Evolutionary conservation across 2,329 filamentous ascomycete genomes (phyloP), one percentile per base, ranked within the genome.

Genomic region (Clarireedia hainanense): DNA sequence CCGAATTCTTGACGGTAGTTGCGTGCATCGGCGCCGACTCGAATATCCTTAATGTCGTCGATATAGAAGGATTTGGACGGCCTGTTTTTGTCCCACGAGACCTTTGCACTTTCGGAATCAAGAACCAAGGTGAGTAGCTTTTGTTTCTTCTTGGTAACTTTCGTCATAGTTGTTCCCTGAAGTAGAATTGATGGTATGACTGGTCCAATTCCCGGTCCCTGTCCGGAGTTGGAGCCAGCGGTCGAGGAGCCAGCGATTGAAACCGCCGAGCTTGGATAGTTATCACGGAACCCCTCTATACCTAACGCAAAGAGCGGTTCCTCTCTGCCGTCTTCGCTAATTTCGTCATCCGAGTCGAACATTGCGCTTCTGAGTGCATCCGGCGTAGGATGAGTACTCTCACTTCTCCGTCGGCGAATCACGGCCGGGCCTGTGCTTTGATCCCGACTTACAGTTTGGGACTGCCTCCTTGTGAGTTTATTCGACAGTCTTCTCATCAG

Each of bases 31-130:
- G 81, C 80, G 17, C 89, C 91, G 36, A 85, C 83, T 60, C 91
- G 85, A 48, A 97, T 91, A 67, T 96, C 91, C 66, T 89, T 87
- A 65, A 99, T 92, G 69, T 97, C 91, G 66, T 99, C 94, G 60
- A 99, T 89, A 70, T 95, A 95, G 61, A 99, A 87, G 52, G 83
- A 84, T 70, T 96, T 97, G 24, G 84, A 81, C 1, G 88, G 85
- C 37, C 89, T 84, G 7, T 80, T 82, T 47, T 84, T 80, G 70
- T 95, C 88, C 92, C 92, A 97, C 26, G 80, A 87, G 24, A 99
- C 88, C 70, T 91, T 94, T 58, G 88, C 91, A 1, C 87, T 81
- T 66, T 92, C 87, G 24, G 87, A 79, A 65, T 97, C 90, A 24
- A 97, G 82, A 52, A 86, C 82, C 36, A 86, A 75, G 27, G 74